phyloP scores from a whole-genome alignment of 2,329 filamentous ascomycete species.

The Monosporascus cannonballus region DNA sequence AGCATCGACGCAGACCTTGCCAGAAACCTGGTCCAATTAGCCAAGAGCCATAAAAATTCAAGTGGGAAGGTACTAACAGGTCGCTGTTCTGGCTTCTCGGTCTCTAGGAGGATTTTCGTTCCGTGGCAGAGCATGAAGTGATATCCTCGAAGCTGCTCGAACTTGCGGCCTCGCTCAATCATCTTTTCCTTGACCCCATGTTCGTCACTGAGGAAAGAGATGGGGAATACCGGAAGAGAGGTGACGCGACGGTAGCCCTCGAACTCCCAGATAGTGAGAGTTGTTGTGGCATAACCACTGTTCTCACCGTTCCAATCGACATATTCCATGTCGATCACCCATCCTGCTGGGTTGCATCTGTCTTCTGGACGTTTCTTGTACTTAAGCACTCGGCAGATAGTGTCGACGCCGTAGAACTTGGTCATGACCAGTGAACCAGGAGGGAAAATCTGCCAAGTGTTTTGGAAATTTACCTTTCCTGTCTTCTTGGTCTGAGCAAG shows the following conservation, averaged over 20 bases:
- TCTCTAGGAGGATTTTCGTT: slow-evolving; percentile 23
- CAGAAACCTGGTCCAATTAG: slow-evolving; percentile 10
- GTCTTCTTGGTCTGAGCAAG: slow-evolving; percentile 21
- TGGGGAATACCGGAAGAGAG: slow-evolving; percentile 23
- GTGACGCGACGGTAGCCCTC: slow-evolving; percentile 20
- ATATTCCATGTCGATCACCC: slow-evolving; percentile 26
- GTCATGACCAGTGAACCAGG: slow-evolving; percentile 26
- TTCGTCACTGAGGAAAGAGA: slow-evolving; percentile 19
- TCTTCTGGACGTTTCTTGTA: slow-evolving; percentile 13
- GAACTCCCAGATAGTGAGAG: slow-evolving; percentile 20
- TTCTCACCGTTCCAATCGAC: slow-evolving; percentile 30
- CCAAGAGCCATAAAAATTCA: neutral
- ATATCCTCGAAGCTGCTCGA: slow-evolving; percentile 27
- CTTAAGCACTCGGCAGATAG: slow-evolving; percentile 27
- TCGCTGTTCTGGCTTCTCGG: slow-evolving; percentile 15
- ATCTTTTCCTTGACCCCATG: slow-evolving; percentile 17
- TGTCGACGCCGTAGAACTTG: slow-evolving; percentile 28
- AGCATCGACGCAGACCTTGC: slow-evolving; percentile 29
- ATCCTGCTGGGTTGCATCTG: slow-evolving; percentile 9
- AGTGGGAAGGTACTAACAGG: slow-evolving; percentile 12
- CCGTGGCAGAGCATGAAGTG: slow-evolving; percentile 24
- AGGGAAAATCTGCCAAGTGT: slow-evolving; percentile 31
- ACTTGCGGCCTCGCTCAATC: slow-evolving; percentile 26
- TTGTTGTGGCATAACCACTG: slow-evolving; percentile 21
- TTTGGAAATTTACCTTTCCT: slow-evolving; percentile 23